Evolutionary conservation across 768 basidiomycete species (phyloP).

Genomic region (Mycena leptocephala): DNA sequence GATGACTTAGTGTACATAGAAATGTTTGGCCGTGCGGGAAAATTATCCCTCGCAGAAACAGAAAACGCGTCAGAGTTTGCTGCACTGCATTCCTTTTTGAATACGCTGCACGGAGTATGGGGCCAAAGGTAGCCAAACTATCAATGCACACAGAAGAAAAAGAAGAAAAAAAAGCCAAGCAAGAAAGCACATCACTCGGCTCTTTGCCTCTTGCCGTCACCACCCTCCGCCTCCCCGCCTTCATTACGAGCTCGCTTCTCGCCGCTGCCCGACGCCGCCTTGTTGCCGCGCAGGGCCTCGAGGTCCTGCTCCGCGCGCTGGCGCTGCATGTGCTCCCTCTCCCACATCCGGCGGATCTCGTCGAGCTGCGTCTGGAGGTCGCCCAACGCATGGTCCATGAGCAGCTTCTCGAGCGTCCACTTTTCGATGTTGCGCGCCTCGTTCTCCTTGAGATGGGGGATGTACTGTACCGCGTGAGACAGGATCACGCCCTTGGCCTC

Average conservation of each 20-base stretch:
- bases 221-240: slow-evolving; percentile 47
- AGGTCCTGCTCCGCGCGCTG: slow-evolving; percentile 78
- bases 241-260: slow-evolving; percentile 50
- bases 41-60: no score
- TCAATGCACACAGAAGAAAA: slow-evolving; percentile 8
- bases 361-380: slow-evolving; percentile 89
- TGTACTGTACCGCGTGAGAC: slow-evolving; percentile 90
- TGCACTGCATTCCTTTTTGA: no score
- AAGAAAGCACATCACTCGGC: slow-evolving; percentile 57
- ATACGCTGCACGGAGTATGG: no score
- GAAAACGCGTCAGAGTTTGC: no score
- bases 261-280: slow-evolving; percentile 57
- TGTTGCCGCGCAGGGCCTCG: slow-evolving; percentile 65
- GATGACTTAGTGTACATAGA: no score
- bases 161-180: not conserved
- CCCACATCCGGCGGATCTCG: slow-evolving; percentile 87
- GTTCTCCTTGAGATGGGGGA: slow-evolving; percentile 92
- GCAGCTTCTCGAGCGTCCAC: slow-evolving; percentile 93
- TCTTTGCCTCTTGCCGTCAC: slow-evolving; percentile 56
- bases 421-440: slow-evolving; percentile 93
- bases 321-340: slow-evolving; percentile 78
- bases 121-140: no score
- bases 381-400: slow-evolving; percentile 95
- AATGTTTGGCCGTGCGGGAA: no score
- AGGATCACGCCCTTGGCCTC: slow-evolving; percentile 94